Evolutionary conservation across 768 basidiomycete species (phyloP).

Genomic region (Termitomyces sp.): DNA sequence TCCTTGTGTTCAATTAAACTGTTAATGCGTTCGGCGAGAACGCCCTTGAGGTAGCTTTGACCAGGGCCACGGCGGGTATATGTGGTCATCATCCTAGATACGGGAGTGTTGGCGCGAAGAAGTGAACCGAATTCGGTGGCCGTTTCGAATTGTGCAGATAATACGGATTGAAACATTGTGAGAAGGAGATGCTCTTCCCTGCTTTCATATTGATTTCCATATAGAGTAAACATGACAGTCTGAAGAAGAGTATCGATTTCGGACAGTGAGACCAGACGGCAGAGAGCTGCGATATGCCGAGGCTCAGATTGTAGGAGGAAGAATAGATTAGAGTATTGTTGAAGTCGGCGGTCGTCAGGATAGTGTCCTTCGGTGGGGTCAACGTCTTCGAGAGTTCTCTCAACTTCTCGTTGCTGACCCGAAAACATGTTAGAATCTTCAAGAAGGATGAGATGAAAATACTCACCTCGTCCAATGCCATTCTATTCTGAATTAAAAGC

Average conservation of each 20-base stretch:
- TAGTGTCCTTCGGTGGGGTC: slow-evolving; percentile 90
- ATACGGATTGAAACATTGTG: slow-evolving; percentile 99
- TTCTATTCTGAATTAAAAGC: slow-evolving; percentile 94
- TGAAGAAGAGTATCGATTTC: slow-evolving; percentile 99
- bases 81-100: slow-evolving; percentile 99
- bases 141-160: slow-evolving; percentile 98
- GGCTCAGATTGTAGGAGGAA: slow-evolving; percentile 98
- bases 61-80: slow-evolving; percentile 98
- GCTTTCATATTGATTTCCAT: slow-evolving; percentile 98
- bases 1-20: slow-evolving; percentile 99
- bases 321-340: slow-evolving; percentile 98
- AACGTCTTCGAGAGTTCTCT: slow-evolving; percentile 91
- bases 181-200: slow-evolving; percentile 96
- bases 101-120: slow-evolving; percentile 96
- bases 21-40: slow-evolving; percentile 97
- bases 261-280: slow-evolving; percentile 90
- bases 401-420: slow-evolving; percentile 86
- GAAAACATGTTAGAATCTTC: slow-evolving; percentile 10
- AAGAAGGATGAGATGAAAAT: neutral
- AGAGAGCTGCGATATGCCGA: slow-evolving; percentile 92
- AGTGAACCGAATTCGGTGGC: slow-evolving; percentile 99
- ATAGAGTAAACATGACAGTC: slow-evolving; percentile 99
- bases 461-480: slow-evolving; percentile 91
- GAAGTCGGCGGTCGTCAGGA: slow-evolving; percentile 89
- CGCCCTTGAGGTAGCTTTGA: slow-evolving; percentile 96